Base-by-base conservation (phyloP, 2,329 filamentous ascomycete genomes). In the Neophaeococcomyces mojaviensis region DNA sequence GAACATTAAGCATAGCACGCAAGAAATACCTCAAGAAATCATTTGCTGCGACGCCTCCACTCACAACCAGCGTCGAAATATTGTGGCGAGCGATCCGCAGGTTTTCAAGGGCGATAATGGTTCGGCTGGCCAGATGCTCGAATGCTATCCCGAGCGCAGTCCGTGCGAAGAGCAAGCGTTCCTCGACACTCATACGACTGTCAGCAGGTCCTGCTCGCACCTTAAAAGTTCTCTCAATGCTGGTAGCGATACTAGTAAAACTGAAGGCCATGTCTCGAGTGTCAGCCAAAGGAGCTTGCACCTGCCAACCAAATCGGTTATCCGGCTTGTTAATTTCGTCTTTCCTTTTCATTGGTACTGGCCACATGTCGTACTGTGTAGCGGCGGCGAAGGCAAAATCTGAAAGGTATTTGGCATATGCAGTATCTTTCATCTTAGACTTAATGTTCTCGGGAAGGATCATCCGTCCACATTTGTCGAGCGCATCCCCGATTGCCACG, bases 41-140 rank as follows among this genome's bases (percentile, higher is more conserved):
- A 64, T 96, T 97, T 42, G 86, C 83, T 6, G 90, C 92, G 5
- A 98, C 92, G 19, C 92, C 92, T 24, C 92, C 92, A 32, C 88
- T 85, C 3, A 97, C 75, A 8, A 97, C 87, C 3, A 97, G 68
- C 1, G 82, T 82, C 7, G 68, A 65, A 6, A 81, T 66, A 33
- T 61, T 50, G n/a, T 50, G 7, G 4, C 39, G 43, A 6, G 61
- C 51, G 2, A 55, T 48, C 10, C 57, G 54, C 9, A 67, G 56
- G 8, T 61, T 58, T 38, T 75, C 64, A n/a, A 95, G 69, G 1
- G 78, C 84, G 35, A 92, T 70, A 12, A 90, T 63, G 2, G 92
- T 73, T 8, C 90, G 77, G 53, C 80, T 84, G 1, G 79, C 82
- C 20, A 97, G 71, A 67, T 97, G 90, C 63, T 95, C 88, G 62